phyloP scores from a whole-genome alignment of 192 early-diverging fungal species.

The Obelidium mucronatum region DNA sequence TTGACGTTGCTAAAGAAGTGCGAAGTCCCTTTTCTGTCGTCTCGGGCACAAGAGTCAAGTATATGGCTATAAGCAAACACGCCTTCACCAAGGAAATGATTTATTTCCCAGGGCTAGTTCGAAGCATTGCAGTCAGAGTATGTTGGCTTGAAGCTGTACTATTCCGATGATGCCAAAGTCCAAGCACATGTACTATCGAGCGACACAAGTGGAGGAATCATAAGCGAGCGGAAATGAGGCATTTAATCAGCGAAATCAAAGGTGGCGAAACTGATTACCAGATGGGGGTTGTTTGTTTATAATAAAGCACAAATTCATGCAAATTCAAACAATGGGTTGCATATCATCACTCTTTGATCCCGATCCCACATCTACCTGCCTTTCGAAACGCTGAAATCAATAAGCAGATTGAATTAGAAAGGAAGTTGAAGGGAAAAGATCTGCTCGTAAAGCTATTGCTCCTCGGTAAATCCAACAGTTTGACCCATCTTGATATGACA shows the following conservation, averaged over 20 bases:
- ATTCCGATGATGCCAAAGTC: not conserved
- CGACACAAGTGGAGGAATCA: not conserved
- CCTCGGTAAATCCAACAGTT: constrained; percentile 52
- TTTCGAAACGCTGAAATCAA: constrained; percentile 96
- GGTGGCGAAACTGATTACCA: too few relatives aligned
- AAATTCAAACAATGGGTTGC: too few relatives aligned
- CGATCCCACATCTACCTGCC: too few relatives aligned
- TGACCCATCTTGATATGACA: too few relatives aligned
- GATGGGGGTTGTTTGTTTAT: too few relatives aligned
- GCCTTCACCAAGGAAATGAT: constrained; percentile 2
- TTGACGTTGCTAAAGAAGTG: not conserved
- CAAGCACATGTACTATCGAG: constrained; percentile 1
- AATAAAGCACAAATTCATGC: too few relatives aligned
- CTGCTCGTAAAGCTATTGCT: constrained; percentile 96
- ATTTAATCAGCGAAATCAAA: not conserved
- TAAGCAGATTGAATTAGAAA: constrained; percentile 81
- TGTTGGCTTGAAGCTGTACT: not conserved
- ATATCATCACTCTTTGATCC: too few relatives aligned
- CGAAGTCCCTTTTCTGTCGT: constrained; percentile 1
- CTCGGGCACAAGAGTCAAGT: not conserved
- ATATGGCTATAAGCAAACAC: constrained; percentile 11
- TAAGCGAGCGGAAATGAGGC: not conserved
- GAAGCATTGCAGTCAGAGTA: not conserved
- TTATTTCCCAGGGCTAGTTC: not conserved
- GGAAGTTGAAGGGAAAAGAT: constrained; percentile 63